Conservation (phyloP, 2,329 filamentous ascomycete species). For the Sclerotiophoma versabilis region DNA sequence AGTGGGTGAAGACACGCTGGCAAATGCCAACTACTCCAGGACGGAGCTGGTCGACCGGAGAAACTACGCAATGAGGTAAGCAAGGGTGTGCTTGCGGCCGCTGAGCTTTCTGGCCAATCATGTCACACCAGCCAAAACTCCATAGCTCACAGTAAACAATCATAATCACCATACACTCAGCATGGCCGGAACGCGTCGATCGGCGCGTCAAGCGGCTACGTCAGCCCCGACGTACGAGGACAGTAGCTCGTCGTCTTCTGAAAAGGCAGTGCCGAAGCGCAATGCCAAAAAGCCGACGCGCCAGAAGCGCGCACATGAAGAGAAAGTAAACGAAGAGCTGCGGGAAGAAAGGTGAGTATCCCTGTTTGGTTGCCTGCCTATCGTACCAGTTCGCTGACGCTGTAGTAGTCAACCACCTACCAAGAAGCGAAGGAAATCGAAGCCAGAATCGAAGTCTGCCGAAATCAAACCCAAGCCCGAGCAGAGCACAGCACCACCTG, state of each 20-base stretch:
- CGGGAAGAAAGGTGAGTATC: constrained; percentile 2
- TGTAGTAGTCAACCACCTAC: constrained; percentile 23
- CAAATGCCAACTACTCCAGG: background rate
- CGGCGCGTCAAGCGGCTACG: constrained; percentile 34
- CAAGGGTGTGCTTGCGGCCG: too few species aligned
- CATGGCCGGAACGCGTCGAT: constrained; percentile 42
- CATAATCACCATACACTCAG: background rate
- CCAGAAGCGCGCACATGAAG: constrained; percentile 38
- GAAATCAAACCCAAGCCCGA: constrained; percentile 10
- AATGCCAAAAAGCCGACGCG: constrained; percentile 35
- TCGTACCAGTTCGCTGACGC: background rate
- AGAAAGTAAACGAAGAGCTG: constrained; percentile 19
- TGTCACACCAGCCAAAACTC: background rate
- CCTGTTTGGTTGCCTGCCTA: too few species aligned
- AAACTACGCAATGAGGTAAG: background rate
- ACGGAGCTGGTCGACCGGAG: background rate
- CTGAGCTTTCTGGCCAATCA: constrained; percentile 6
- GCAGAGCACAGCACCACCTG: constrained; percentile 19
- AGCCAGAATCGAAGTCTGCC: constrained; percentile 1
- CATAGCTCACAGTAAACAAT: background rate
- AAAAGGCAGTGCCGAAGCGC: constrained; percentile 26
- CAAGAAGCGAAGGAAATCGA: constrained; percentile 30
- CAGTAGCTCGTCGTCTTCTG: constrained; percentile 20
- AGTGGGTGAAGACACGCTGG: background rate
- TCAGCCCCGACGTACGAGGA: constrained; percentile 32